Evolutionary conservation across 176 grass and related monocot species (phyloP).

Genomic region (Eleusine coracana): DNA sequence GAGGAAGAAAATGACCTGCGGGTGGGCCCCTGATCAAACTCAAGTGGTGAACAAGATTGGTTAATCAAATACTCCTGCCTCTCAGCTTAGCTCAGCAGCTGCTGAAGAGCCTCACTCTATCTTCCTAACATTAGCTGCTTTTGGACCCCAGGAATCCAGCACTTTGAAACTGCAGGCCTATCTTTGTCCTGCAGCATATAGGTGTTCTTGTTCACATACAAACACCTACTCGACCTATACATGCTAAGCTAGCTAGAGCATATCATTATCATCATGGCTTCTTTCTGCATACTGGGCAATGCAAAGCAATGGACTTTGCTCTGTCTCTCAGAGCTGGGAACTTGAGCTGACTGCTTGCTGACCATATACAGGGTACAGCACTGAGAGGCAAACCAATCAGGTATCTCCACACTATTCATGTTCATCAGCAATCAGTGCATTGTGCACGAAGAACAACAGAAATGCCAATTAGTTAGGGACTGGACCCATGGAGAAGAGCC

Average conservation of each 20-base stretch:
- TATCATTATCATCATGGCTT: slow-evolving; percentile 49
- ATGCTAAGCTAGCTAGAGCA: slow-evolving; percentile 30
- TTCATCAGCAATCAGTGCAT: slow-evolving; percentile 14
- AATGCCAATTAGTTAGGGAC: background rate
- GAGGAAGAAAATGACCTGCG: background rate
- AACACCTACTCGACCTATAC: background rate
- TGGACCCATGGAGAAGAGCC: background rate
- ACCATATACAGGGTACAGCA: background rate
- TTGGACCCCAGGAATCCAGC: slow-evolving; percentile 38
- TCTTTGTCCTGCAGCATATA: background rate
- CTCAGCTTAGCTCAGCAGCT: background rate
- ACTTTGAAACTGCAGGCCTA: slow-evolving; percentile 47
- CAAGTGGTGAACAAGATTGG: slow-evolving; percentile 14
- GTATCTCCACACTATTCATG: background rate
- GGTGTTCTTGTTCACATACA: background rate
- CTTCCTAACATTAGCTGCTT: slow-evolving; percentile 23
- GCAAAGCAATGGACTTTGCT: slow-evolving; percentile 17
- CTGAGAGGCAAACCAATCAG: slow-evolving; percentile 36
- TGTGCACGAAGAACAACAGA: slow-evolving; percentile 7
- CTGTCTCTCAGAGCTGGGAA: slow-evolving; percentile 8
- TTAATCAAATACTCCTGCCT: slow-evolving; percentile 31
- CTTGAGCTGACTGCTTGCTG: slow-evolving; percentile 13
- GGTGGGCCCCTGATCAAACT: slow-evolving; percentile 28
- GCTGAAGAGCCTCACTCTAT: background rate
- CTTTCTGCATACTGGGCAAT: slow-evolving; percentile 51